Percentiles rank a stretch among this genome's conserved stretches.
These are phyloP conservation scores for Fusarium graminum DNA, from an alignment of 2,329 filamentous ascomycete species.

Conservation along the genomic window DNA sequence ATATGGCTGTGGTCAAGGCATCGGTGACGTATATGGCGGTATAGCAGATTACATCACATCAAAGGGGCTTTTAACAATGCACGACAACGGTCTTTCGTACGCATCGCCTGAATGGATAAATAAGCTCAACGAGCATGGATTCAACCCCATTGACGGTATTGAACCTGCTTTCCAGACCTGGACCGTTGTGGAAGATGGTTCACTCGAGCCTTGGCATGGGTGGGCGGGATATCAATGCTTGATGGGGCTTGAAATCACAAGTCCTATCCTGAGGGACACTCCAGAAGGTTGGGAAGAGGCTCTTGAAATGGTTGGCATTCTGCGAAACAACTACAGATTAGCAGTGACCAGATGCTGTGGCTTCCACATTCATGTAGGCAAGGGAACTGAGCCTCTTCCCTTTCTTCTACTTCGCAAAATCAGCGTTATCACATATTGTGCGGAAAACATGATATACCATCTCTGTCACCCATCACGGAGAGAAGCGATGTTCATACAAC, in stretches of 20 bases:
- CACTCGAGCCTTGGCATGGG: background rate
- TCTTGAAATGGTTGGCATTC: conserved; percentile 28
- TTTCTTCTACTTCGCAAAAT: conserved; percentile 30
- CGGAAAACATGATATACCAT: conserved; percentile 34
- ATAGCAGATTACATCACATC: conserved; percentile 1
- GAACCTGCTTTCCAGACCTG: conserved; percentile 28
- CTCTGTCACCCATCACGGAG: conserved; percentile 23
- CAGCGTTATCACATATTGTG: conserved; percentile 27
- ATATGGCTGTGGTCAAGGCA: background rate
- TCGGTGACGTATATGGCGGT: background rate
- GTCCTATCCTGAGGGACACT: conserved; percentile 28
- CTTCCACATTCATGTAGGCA: conserved; percentile 38
- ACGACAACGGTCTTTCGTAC: background rate
- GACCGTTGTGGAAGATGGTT: conserved; percentile 20
- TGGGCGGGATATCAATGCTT: conserved; percentile 31
- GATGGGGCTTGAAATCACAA: conserved; percentile 28
- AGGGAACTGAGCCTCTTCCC: conserved; percentile 18
- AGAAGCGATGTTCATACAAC: background rate
- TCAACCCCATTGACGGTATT: background rate
- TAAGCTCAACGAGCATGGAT: conserved; percentile 9
- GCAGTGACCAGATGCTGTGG: conserved; percentile 19
- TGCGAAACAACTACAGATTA: conserved; percentile 32
- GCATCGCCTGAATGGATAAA: background rate
- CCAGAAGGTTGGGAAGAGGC: conserved; percentile 33
- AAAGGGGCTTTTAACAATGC: conserved; percentile 3